These are phyloP conservation scores for Leccinum subtestaceum DNA, from an alignment of 768 basidiomycete genomes.

Conservation along the genomic window DNA sequence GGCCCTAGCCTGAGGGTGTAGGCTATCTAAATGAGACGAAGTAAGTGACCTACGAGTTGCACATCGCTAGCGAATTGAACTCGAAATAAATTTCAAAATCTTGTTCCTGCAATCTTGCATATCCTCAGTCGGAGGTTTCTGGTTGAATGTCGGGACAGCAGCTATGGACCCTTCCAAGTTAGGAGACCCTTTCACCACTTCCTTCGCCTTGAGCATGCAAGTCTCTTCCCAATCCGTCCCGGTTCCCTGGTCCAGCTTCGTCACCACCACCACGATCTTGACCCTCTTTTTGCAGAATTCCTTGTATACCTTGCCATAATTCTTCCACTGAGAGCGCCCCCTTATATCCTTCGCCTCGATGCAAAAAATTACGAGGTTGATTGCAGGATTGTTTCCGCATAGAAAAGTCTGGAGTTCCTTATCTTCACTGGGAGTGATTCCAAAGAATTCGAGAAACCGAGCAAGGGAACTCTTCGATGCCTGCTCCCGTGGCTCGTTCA, in stretches of 20 bases:
- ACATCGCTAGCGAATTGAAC: constrained; percentile 1
- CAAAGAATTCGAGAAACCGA: constrained; percentile 9
- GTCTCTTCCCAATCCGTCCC: background rate
- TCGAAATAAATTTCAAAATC: constrained; percentile 6
- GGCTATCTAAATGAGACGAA: background rate
- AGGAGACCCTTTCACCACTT: background rate
- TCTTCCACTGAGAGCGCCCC: constrained; percentile 9
- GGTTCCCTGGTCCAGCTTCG: constrained; percentile 4
- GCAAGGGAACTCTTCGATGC: no score
- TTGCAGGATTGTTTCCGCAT: constrained; percentile 6
- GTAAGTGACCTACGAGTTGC: background rate
- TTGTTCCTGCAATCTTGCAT: background rate
- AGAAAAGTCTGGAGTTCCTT: constrained; percentile 9
- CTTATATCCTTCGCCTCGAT: constrained; percentile 9
- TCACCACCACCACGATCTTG: constrained; percentile 17
- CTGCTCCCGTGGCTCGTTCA: no score
- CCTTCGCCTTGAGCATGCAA: background rate
- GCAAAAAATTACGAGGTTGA: constrained; percentile 14
- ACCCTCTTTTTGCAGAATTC: constrained; percentile 10
- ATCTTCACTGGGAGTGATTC: constrained; percentile 10
- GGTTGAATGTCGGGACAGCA: constrained; percentile 6
- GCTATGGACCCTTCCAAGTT: constrained; percentile 3
- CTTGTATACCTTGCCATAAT: constrained; percentile 8
- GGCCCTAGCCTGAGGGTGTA: background rate
- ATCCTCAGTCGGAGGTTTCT: background rate